phyloP scores from a whole-genome alignment of 306 rosid species.

The Fragaria nilgerrensis region DNA sequence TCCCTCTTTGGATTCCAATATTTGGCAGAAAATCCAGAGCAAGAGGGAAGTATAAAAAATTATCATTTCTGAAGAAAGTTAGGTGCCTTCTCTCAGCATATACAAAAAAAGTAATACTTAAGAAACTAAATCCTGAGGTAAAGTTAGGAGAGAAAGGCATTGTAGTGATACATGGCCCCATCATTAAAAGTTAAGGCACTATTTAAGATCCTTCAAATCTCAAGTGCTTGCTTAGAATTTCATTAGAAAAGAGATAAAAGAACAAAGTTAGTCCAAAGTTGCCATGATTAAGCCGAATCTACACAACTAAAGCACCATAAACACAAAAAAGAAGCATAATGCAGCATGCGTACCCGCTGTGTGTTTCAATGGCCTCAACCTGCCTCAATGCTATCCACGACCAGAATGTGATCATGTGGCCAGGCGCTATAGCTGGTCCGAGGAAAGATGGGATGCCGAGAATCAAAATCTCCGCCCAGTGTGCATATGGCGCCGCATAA shows the following conservation, averaged over 20 bases:
- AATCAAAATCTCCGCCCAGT: slow-evolving; percentile 82
- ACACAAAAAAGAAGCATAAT: background rate
- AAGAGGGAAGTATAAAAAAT: background rate
- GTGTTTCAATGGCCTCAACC: slow-evolving; percentile 80
- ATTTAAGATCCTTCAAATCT: slow-evolving; percentile 45
- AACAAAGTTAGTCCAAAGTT: slow-evolving; percentile 27
- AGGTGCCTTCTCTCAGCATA: background rate
- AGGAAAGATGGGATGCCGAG: slow-evolving; percentile 77
- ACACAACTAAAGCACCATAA: slow-evolving; percentile 16
- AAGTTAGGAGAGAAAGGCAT: slow-evolving; percentile 17
- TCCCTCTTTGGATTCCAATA: background rate
- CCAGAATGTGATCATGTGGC: slow-evolving; percentile 84
- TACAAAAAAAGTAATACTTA: background rate
- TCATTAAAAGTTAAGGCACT: slow-evolving; percentile 40
- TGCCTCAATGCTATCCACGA: slow-evolving; percentile 76
- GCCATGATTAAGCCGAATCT: slow-evolving; percentile 33
- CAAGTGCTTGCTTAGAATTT: slow-evolving; percentile 37
- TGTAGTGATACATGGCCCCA: slow-evolving; percentile 30
- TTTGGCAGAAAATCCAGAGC: background rate
- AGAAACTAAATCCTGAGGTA: slow-evolving; percentile 9
- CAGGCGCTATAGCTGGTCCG: slow-evolving; percentile 79
- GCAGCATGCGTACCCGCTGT: slow-evolving; percentile 64
- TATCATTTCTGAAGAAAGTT: background rate
- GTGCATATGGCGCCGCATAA: slow-evolving; percentile 78
- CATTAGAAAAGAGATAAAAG: slow-evolving; percentile 19